These are phyloP conservation scores for Casuarina equisetifolia DNA, from an alignment of 306 rosid species.

Conservation along the genomic window DNA sequence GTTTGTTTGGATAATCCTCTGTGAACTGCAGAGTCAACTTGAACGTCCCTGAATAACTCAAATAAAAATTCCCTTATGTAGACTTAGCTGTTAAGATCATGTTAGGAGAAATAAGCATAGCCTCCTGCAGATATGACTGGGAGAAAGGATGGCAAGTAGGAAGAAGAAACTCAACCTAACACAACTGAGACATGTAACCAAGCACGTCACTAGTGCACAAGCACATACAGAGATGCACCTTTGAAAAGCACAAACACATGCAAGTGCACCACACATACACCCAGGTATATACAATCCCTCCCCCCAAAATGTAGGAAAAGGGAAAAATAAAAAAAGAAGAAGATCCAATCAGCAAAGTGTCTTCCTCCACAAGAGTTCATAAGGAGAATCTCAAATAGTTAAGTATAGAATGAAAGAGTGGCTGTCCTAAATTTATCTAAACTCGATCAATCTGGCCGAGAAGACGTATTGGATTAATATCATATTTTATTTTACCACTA, in stretches of 20 bases:
- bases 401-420: neutral
- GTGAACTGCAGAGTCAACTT: constrained; percentile 83
- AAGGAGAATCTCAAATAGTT: neutral
- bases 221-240: too few relatives aligned
- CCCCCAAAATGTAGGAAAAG: neutral
- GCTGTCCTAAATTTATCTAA: neutral
- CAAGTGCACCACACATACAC: neutral
- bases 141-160: neutral
- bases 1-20: constrained; percentile 93
- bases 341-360: neutral
- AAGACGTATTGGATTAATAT: neutral
- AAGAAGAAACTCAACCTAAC: neutral
- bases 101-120: constrained; percentile 4
- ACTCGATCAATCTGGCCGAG: neutral
- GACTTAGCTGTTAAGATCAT: constrained; percentile 20
- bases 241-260: too few relatives aligned
- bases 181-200: too few relatives aligned
- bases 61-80: constrained; percentile 21
- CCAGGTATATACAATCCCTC: neutral
- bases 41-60: constrained; percentile 72
- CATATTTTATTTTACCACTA: neutral
- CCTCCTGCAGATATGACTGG: neutral
- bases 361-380: neutral
- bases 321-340: neutral
- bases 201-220: too few relatives aligned